Base-by-base conservation (phyloP, 2,329 filamentous ascomycete species). In the Aureobasidium uvarum region DNA sequence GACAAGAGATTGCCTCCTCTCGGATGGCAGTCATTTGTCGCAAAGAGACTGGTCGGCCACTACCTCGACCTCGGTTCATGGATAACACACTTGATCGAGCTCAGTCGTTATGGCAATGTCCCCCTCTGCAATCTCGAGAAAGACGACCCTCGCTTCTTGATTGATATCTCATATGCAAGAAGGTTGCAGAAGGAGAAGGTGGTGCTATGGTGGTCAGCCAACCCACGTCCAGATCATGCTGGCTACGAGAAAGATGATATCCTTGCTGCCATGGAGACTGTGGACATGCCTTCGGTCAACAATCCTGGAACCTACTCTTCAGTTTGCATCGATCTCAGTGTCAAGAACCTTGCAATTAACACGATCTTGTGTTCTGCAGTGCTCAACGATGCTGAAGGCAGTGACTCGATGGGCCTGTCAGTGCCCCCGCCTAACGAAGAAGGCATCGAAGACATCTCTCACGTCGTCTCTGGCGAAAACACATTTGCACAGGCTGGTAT, bases 361-460 rank as follows among this genome's bases (percentile, higher is more conserved):
- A 99, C 96, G 0, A 96, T 99, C 55, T 82, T 99, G 20, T 97
- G 95, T 0, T 96, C 94, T 0, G 96, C 95, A 0, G 85, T 99
- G 11, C 93, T 99, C 81, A 98, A 97, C 72, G 95, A 98, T 70
- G 87, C 96, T 1, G 95, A 99, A 74, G 94, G 94, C 0, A 87
- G 89, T 3, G 92, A 98, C 70, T 91, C 90, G 0, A 85, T 96
- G 25, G 88, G 92, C 0, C 90, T 97, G 74, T 96, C 96, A 70
- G 88, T 90, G 25, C 88, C 89, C 1, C 85, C 84, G 8, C 83
- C 84, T 13, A 78, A 82, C 0, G 86, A 89, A 65, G 84, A 87
- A 33, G 81, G 79, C 0, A 75, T 81, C 1, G 83, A 83, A 11
- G 86, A 89, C 66, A 88, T 87, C 0, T 81, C 84, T 0, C 58